Conservation (phyloP, 2,329 filamentous ascomycete genomes). For the Paecilomyces fulvus region DNA sequence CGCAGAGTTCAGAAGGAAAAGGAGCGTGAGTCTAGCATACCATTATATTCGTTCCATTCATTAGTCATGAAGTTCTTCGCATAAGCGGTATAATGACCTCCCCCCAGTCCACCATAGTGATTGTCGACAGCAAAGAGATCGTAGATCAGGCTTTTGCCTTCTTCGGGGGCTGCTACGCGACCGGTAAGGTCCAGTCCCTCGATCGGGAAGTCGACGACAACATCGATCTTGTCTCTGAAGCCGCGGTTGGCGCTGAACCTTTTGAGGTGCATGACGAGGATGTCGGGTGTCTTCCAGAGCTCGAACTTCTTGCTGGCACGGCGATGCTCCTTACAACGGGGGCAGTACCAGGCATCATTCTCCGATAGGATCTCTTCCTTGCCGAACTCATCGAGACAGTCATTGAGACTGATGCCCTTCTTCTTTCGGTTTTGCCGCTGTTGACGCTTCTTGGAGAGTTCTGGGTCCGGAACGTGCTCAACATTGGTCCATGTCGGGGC, state of each 20-base stretch:
- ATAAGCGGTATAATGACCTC: slow-evolving; percentile 92
- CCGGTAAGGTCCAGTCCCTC: slow-evolving; percentile 74
- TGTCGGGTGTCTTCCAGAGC: slow-evolving; percentile 93
- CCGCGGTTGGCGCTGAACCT: slow-evolving; percentile 79
- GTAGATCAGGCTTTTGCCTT: slow-evolving; percentile 75
- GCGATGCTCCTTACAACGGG: slow-evolving; percentile 85
- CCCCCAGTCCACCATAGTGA: slow-evolving; percentile 86
- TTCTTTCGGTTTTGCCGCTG: slow-evolving; percentile 58
- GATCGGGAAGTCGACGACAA: slow-evolving; percentile 82
- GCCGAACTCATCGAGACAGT: slow-evolving; percentile 90
- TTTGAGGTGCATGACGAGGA: slow-evolving; percentile 90
- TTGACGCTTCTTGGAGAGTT: slow-evolving; percentile 55
- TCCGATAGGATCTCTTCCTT: slow-evolving; percentile 90
- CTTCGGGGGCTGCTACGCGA: slow-evolving; percentile 70
- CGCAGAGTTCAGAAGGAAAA: neutral
- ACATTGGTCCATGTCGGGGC: slow-evolving; percentile 48
- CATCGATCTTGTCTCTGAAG: slow-evolving; percentile 84
- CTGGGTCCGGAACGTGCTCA: slow-evolving; percentile 50
- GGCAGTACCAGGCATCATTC: slow-evolving; percentile 96
- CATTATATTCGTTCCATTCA: slow-evolving; percentile 95
- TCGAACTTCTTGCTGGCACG: slow-evolving; percentile 94
- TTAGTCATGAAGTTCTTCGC: slow-evolving; percentile 85
- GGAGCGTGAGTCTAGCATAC: slow-evolving; percentile 44
- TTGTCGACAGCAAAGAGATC: slow-evolving; percentile 95
- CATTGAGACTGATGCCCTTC: slow-evolving; percentile 72